Conservation (phyloP, 2,329 filamentous ascomycete species). For the Chrysoporthe cubensis region DNA sequence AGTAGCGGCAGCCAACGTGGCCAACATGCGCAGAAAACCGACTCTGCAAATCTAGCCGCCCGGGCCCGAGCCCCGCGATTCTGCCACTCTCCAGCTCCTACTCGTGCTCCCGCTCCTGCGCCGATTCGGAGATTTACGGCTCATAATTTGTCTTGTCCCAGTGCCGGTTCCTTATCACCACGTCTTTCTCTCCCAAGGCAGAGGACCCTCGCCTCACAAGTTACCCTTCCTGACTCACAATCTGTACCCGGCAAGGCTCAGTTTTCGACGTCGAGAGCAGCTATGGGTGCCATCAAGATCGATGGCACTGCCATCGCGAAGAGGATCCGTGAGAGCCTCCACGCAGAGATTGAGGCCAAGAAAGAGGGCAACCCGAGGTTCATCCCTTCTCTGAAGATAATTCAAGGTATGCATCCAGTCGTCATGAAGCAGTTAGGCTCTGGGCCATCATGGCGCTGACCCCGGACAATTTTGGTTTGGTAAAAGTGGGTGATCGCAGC, state of each 20-base stretch:
- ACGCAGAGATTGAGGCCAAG: slow-evolving; percentile 77
- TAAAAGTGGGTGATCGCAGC: slow-evolving; percentile 82
- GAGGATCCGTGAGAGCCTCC: slow-evolving; percentile 81
- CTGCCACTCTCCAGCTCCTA: slow-evolving; percentile 16
- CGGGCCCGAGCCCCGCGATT: slow-evolving; percentile 24
- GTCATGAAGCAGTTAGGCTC: not conserved
- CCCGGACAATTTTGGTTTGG: slow-evolving; percentile 18
- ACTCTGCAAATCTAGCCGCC: slow-evolving; percentile 18
- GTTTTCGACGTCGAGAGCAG: slow-evolving; percentile 55
- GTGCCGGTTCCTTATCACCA: not conserved
- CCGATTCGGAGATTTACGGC: slow-evolving; percentile 21
- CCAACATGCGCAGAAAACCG: slow-evolving; percentile 4
- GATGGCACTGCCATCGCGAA: slow-evolving; percentile 96
- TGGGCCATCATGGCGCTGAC: not conserved
- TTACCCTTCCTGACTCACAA: slow-evolving; percentile 16
- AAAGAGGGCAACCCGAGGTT: slow-evolving; percentile 86
- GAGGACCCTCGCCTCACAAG: not conserved
- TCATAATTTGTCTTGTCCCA: slow-evolving; percentile 10
- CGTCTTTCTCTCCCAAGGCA: slow-evolving; percentile 1
- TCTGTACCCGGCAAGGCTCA: slow-evolving; percentile 21
- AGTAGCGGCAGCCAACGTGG: slow-evolving; percentile 3
- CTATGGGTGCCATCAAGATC: slow-evolving; percentile 88
- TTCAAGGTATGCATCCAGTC: slow-evolving; percentile 71
- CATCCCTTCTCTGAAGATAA: slow-evolving; percentile 87
- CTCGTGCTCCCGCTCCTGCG: slow-evolving; percentile 4